Conservation (phyloP, 1,139 yeast genomes). For the Protomyces gravidus region DNA sequence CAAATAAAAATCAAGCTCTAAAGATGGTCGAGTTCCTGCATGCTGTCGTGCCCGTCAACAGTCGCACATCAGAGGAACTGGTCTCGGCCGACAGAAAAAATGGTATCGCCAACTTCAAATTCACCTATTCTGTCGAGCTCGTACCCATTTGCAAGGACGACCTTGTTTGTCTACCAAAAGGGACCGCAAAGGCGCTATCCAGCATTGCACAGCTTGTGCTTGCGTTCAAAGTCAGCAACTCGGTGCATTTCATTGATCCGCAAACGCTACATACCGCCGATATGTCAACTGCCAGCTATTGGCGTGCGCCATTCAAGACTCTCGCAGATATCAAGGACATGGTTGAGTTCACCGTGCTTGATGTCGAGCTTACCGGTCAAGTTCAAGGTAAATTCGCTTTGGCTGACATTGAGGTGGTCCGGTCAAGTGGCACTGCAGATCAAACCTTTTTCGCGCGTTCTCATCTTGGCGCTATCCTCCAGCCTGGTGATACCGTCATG, state of each 20-base stretch:
- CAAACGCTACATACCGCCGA: conserved; percentile 77
- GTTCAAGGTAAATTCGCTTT: conserved; percentile 74
- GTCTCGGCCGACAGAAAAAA: conserved; percentile 90
- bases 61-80: conserved; percentile 83
- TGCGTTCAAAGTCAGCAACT: conserved; percentile 76
- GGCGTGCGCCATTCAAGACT: conserved; percentile 81
- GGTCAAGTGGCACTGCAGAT: conserved; percentile 78
- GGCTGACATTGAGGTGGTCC: conserved; percentile 85
- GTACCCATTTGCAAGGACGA: conserved; percentile 98
- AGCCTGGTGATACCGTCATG: conserved; percentile 92
- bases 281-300: conserved; percentile 66
- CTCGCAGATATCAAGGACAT: conserved; percentile 72
- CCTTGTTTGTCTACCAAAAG: conserved; percentile 80
- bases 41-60: conserved; percentile 82
- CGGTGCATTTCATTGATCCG: conserved; percentile 82
- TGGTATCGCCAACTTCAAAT: conserved; percentile 81
- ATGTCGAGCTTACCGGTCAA: conserved; percentile 88
- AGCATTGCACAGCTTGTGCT: conserved; percentile 71
- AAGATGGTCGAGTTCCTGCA: conserved; percentile 88
- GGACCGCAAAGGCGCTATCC: conserved; percentile 78
- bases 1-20: conserved; percentile 83
- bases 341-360: conserved; percentile 85
- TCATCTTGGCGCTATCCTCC: conserved; percentile 87
- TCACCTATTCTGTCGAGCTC: conserved; percentile 86
- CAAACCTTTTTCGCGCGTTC: conserved; percentile 75